phyloP scores from a whole-genome alignment of 2,329 filamentous ascomycete genomes.

The Trichophyton simii region DNA sequence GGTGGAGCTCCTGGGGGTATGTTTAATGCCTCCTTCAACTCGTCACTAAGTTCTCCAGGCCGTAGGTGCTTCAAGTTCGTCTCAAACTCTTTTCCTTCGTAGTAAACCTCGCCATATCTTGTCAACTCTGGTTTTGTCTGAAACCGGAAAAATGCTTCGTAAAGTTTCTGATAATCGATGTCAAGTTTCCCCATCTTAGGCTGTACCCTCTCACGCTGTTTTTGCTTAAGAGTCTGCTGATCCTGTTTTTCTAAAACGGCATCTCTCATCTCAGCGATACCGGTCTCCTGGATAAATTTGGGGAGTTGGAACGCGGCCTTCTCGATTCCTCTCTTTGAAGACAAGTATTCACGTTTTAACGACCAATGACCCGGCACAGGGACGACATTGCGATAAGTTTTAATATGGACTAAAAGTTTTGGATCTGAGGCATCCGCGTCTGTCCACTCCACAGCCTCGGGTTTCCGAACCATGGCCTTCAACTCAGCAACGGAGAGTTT shows the following conservation, averaged over 20 bases:
- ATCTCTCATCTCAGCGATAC: slow-evolving; percentile 95
- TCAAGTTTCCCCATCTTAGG: slow-evolving; percentile 96
- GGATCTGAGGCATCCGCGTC: slow-evolving; percentile 87
- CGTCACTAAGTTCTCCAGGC: slow-evolving; percentile 79
- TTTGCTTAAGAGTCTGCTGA: slow-evolving; percentile 82
- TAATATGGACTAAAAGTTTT: slow-evolving; percentile 80
- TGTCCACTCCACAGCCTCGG: slow-evolving; percentile 95
- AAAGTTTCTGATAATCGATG: slow-evolving; percentile 96
- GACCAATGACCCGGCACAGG: slow-evolving; percentile 92
- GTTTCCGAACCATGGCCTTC: slow-evolving; percentile 79
- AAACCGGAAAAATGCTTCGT: slow-evolving; percentile 96
- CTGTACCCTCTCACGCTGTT: slow-evolving; percentile 83
- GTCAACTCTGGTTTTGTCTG: slow-evolving; percentile 93
- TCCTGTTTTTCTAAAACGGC: slow-evolving; percentile 93
- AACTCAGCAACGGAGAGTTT: slow-evolving; percentile 91
- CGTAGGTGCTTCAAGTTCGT: slow-evolving; percentile 84
- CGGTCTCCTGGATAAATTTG: slow-evolving; percentile 94
- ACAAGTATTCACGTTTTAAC: slow-evolving; percentile 90
- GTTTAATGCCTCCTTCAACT: slow-evolving; percentile 80
- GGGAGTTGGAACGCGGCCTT: slow-evolving; percentile 87
- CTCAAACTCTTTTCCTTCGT: slow-evolving; percentile 96
- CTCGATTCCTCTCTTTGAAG: slow-evolving; percentile 91
- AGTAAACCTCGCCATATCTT: slow-evolving; percentile 96
- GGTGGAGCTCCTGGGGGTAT: slow-evolving; percentile 88
- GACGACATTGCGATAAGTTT: slow-evolving; percentile 86